phyloP scores from a whole-genome alignment of 768 basidiomycete species.

The Daedalea quercina region DNA sequence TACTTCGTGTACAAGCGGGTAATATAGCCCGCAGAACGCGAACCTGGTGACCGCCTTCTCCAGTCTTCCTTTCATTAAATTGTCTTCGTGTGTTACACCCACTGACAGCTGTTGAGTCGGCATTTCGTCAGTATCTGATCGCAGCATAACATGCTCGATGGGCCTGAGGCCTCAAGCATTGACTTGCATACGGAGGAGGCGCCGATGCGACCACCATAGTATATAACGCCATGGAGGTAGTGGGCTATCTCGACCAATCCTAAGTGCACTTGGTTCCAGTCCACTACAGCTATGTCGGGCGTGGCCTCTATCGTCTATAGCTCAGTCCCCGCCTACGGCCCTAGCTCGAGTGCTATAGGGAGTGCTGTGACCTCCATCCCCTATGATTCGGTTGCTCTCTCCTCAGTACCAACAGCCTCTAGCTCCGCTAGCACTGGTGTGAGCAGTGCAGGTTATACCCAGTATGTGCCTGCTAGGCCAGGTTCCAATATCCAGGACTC shows the following conservation, averaged over 20 bases:
- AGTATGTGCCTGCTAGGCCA: neutral
- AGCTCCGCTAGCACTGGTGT: neutral
- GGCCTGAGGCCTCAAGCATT: too few species aligned
- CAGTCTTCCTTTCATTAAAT: too few species aligned
- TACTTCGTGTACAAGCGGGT: too few species aligned
- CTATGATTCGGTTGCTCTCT: neutral
- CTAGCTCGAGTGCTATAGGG: too few species aligned
- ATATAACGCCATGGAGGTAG: too few species aligned
- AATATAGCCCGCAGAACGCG: too few species aligned
- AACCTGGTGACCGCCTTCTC: too few species aligned
- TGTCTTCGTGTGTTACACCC: neutral
- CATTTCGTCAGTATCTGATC: too few species aligned
- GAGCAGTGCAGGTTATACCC: neutral
- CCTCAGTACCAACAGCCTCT: neutral
- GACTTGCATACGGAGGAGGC: too few species aligned
- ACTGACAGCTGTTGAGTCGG: neutral
- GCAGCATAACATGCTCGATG: too few species aligned
- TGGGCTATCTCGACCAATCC: neutral
- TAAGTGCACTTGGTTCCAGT: neutral
- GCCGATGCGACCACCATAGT: too few species aligned
- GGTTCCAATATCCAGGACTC: neutral
- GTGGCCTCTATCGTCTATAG: neutral
- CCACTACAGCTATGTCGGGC: neutral
- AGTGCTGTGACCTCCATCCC: too few species aligned
- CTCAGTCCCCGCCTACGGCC: neutral